Percentiles rank a stretch among this genome's conserved stretches.
Evolutionary conservation across 345 rosid genomes (phyloP).

Genomic region (Abelmoschus esculentus): DNA sequence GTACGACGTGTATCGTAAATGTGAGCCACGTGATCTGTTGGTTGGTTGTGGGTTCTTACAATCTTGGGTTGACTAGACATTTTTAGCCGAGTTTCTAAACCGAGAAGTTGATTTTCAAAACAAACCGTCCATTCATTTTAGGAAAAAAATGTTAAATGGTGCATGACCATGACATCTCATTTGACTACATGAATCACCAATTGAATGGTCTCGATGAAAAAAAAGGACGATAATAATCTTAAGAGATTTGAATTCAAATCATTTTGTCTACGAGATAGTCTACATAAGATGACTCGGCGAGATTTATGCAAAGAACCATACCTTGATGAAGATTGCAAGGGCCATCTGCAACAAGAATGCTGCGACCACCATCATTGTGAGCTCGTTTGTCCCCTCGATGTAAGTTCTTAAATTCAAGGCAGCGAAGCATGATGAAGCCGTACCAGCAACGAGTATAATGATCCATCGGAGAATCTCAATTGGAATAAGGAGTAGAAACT

Average conservation of each 20-base stretch:
- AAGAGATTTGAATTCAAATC: too few species aligned
- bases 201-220: too few species aligned
- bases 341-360: constrained; percentile 77
- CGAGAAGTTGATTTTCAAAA: too few species aligned
- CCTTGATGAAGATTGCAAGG: constrained; percentile 83
- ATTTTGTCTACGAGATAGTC: background rate
- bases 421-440: constrained; percentile 64
- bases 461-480: constrained; percentile 78
- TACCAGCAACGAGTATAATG: constrained; percentile 64
- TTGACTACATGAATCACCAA: too few species aligned
- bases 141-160: background rate
- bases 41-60: background rate
- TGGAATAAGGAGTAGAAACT: constrained; percentile 78
- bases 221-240: too few species aligned
- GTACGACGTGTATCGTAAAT: background rate
- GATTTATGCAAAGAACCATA: constrained; percentile 78
- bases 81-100: too few species aligned
- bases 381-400: constrained; percentile 39
- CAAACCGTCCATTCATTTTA: background rate
- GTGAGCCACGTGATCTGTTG: background rate
- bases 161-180: too few species aligned
- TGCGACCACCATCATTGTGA: constrained; percentile 41
- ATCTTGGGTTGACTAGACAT: too few species aligned
- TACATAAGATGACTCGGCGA: background rate
- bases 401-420: constrained; percentile 57